Evolutionary conservation across 2,329 filamentous ascomycete species (phyloP).

Genomic region (Thielaviopsis euricoi): DNA sequence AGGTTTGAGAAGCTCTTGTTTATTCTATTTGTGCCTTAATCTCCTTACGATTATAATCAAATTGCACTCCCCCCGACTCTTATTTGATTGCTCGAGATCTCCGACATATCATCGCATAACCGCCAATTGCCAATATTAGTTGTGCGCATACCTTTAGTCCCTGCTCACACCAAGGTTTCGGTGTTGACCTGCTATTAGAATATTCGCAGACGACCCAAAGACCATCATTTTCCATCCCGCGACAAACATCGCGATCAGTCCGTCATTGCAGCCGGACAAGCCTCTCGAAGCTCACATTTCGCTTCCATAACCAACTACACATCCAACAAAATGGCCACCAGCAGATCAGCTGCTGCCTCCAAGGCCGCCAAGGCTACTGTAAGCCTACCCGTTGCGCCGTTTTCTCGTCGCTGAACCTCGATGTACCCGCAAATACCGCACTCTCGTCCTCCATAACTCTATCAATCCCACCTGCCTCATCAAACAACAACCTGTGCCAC

Average conservation of each 20-base stretch:
- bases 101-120: neutral
- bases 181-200: neutral
- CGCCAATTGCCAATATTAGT: neutral
- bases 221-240: no score
- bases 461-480: neutral
- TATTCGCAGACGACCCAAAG: neutral
- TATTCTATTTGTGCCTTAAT: neutral
- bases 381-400: slow-evolving; percentile 9
- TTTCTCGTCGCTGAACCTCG: neutral
- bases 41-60: neutral
- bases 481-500: neutral
- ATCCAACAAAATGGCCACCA: slow-evolving; percentile 7
- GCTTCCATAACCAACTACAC: neutral
- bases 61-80: neutral
- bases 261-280: neutral
- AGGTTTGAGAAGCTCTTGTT: neutral
- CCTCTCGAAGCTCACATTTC: neutral
- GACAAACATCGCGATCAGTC: neutral
- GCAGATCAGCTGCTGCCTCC: slow-evolving; percentile 10
- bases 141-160: no score
- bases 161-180: neutral
- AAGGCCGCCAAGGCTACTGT: slow-evolving; percentile 12
- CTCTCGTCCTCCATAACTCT: neutral
- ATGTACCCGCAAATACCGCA: neutral
- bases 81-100: neutral